A percentile compares a stretch with the other conserved stretches of the same genome.
phyloP scores from a whole-genome alignment of 345 rosid genomes.

The Lepidium aucheri region DNA sequence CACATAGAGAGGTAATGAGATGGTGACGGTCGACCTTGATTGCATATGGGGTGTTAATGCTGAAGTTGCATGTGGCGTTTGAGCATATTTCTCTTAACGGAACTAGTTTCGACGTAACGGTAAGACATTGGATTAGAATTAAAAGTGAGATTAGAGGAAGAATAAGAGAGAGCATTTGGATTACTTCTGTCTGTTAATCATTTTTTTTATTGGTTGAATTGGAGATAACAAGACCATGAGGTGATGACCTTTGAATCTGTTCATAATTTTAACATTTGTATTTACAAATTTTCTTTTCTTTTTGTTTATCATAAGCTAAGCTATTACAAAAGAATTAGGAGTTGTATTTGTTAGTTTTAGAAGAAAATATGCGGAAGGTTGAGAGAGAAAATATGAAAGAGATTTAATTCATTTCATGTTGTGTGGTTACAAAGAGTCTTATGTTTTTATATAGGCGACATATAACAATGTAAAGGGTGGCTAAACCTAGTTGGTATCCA shows the following conservation, averaged over 20 bases:
- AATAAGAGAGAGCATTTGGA: conserved; percentile 8
- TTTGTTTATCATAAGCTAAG: not conserved
- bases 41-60: conserved; percentile 25
- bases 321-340: not conserved
- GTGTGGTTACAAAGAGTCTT: no score
- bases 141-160: conserved; percentile 20
- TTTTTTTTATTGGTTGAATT: not conserved
- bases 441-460: no score
- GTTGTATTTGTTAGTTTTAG: no score
- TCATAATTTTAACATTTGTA: not conserved
- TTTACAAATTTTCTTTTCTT: not conserved
- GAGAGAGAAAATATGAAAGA: no score
- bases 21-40: conserved; percentile 25
- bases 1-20: conserved; percentile 25
- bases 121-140: conserved; percentile 11
- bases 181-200: not conserved
- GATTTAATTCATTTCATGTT: no score
- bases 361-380: no score
- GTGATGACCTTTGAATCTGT: conserved; percentile 20
- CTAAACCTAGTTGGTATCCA: no score
- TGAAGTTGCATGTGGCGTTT: conserved; percentile 30
- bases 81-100: conserved; percentile 18
- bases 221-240: not conserved
- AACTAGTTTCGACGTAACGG: conserved; percentile 17
- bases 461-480: no score